Base-by-base conservation (phyloP, 1,284 basidiomycete genomes). In the Agaricales sp. region DNA sequence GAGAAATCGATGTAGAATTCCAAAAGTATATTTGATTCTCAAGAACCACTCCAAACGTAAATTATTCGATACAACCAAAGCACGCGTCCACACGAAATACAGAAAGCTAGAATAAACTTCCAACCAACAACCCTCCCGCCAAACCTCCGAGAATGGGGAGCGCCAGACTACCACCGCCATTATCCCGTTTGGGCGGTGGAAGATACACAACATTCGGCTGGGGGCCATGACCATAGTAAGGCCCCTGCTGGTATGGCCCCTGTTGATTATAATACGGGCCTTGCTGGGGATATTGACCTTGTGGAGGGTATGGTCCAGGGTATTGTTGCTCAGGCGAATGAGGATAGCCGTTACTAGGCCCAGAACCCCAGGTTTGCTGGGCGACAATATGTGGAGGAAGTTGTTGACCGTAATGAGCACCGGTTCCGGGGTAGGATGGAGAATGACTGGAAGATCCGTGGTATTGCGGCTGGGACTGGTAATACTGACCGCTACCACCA, bases 61-160 rank as follows among this genome's bases (percentile, higher is more conserved):
- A n/a, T n/a, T n/a, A n/a, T n/a, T n/a, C n/a, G n/a, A n/a, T n/a
- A n/a, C n/a, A n/a, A n/a, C n/a, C n/a, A n/a, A n/a, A n/a, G n/a
- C n/a, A n/a, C n/a, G n/a, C n/a, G n/a, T n/a, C n/a, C n/a, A n/a
- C n/a, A n/a, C n/a, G n/a, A n/a, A n/a, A n/a, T n/a, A n/a, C n/a
- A n/a, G n/a, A n/a, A n/a, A 43, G 56, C 58, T 41, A 41, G 24
- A 81, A 45, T 16, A 71, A 54, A 43, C 77, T 74, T 2, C 77
- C 80, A 0, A 83, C 61, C 2, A 83, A 54, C 16, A 82, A 58
- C 1, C 81, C 80, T 20, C 80, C 80, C 2, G 74, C 81, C 37
- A 82, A 57, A 16, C 79, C 80, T 30, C 78, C 81, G 20, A 79
- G 52, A 1, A 81, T 58, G 2, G 77, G 76, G 18, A 79, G 47